Evolutionary conservation across 345 rosid genomes (phyloP).

Genomic region (Eucalyptus tenuipes): DNA sequence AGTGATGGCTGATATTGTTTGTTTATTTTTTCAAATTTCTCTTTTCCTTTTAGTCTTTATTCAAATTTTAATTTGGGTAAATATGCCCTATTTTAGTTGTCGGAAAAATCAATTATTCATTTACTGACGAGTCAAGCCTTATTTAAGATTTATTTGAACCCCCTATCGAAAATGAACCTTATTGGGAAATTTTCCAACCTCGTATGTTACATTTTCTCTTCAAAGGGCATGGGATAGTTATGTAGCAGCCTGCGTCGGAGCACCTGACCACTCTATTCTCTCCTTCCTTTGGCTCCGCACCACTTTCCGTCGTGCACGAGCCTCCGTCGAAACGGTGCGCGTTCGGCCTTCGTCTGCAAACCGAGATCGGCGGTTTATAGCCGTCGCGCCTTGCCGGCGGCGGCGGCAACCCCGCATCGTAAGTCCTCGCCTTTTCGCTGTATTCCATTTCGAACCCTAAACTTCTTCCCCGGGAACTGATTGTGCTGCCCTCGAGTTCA

Average conservation of each 20-base stretch:
- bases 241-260: background rate
- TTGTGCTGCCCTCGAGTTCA: background rate
- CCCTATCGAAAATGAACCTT: no score
- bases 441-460: background rate
- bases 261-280: background rate
- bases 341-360: background rate
- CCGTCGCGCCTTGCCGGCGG: background rate
- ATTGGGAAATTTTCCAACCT: background rate
- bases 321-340: background rate
- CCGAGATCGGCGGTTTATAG: background rate
- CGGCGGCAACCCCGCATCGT: background rate
- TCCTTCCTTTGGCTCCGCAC: background rate
- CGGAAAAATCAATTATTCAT: no score
- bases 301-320: background rate
- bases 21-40: no score
- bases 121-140: accelerated
- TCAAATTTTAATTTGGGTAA: no score
- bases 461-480: background rate
- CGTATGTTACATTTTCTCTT: background rate
- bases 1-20: no score
- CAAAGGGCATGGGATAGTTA: accelerated
- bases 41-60: no score
- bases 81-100: no score
- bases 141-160: no score
- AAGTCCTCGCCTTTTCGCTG: background rate